Base-by-base conservation (phyloP, 345 rosid genomes). In the Gossypium thurberi region DNA sequence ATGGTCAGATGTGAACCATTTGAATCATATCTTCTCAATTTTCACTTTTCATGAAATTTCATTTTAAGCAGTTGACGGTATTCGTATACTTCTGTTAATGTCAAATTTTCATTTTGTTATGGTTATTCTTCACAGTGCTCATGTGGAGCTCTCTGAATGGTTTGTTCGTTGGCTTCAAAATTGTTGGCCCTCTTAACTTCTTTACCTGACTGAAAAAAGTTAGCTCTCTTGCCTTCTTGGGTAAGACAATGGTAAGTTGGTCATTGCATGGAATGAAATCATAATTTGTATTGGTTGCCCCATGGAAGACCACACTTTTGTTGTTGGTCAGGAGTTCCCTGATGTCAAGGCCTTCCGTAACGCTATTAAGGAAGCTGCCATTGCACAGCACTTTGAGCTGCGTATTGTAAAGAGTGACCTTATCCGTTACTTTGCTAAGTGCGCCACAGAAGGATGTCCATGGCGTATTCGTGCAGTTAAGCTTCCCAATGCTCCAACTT, bases 381-480 rank as follows among this genome's bases (percentile, higher is more conserved):
- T 86, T 66, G 87, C 85, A 23, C 85, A 84, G 63, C 88, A 88
- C 51, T 86, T 88, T 78, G 88, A 86, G 81, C 85, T 88, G 59
- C 83, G 82, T 43, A 79, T 81, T 18, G 73, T 88, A 65, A 88
- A 88, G 73, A 84, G 85, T 44, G 87, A 88, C 69, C 78, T 84
- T 67, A 74, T 84, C 61, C 80, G 85, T 52, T 84, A 82, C 75
- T 76, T 85, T 80, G 89, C 89, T 23, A 88, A 83, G 79, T 88
- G 91, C 75, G 87, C 87, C 8, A 48, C 82, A 6, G 88, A 88
- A 61, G 88, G 86, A 63, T 85, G 88, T 66, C 89, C 89, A 6
- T 88, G 87, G 89, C 85, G 82, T 37, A 80, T 88, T 26, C 87
- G 82, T 56, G 89, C 85, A 3, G 88, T 83, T 14, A 85, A 85